Evolutionary conservation across 352 stramenopile genomes (phyloP).

Genomic region (Pythium dissimile): DNA sequence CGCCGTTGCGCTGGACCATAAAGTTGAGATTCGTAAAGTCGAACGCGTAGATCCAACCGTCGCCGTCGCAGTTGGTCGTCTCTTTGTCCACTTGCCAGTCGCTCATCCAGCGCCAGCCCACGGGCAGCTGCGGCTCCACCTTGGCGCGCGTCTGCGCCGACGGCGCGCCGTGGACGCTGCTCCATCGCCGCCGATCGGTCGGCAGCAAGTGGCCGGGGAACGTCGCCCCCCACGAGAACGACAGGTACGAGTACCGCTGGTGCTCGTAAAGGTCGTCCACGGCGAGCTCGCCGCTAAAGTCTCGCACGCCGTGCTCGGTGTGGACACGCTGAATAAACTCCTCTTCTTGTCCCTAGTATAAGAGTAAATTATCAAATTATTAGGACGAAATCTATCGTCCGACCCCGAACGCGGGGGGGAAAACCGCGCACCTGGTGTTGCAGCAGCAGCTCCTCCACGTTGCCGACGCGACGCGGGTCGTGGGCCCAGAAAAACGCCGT

Average conservation of each 20-base stretch:
- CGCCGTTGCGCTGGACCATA: constrained; percentile 50
- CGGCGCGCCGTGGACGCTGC: constrained; percentile 45
- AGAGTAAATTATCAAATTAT: too few relatives aligned
- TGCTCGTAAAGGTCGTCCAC: constrained; percentile 80
- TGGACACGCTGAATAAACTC: constrained; percentile 58
- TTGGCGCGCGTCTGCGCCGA: constrained; percentile 55
- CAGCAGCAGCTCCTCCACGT: constrained; percentile 53
- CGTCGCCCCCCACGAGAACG: too few relatives aligned
- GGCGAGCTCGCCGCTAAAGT: constrained; percentile 69
- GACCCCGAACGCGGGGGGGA: not conserved
- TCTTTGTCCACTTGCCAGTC: constrained; percentile 55
- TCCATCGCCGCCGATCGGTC: constrained; percentile 64
- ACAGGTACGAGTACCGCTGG: constrained; percentile 78
- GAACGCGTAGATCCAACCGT: constrained; percentile 77
- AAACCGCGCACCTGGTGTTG: constrained; percentile 30
- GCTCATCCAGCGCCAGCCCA: constrained; percentile 64
- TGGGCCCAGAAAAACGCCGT: constrained; percentile 72
- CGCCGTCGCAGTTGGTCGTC: constrained; percentile 47
- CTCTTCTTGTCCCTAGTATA: constrained; percentile 45
- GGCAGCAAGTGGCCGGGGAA: constrained; percentile 65
- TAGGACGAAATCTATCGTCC: not conserved
- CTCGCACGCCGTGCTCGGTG: constrained; percentile 57
- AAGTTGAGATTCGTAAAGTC: constrained; percentile 82
- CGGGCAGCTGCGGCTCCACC: constrained; percentile 60
- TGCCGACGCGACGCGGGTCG: constrained; percentile 60